phyloP scores from a whole-genome alignment of 768 basidiomycete genomes.

The Lactarius vividus region DNA sequence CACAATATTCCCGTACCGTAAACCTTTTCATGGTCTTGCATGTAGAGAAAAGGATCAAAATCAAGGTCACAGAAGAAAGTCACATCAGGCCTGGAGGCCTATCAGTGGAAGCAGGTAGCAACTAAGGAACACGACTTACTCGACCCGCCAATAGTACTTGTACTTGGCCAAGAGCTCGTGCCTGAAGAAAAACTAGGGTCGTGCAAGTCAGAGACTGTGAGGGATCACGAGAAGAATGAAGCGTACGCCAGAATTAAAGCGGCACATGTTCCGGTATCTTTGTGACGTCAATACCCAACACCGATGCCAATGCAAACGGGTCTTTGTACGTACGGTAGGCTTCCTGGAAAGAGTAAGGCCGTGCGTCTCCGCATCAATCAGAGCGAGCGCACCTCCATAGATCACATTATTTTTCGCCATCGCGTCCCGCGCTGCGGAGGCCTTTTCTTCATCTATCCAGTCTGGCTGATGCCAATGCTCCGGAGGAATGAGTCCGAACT shows the following conservation, averaged over 20 bases:
- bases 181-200: slow-evolving; percentile 51
- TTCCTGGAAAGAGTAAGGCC: slow-evolving; percentile 43
- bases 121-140: slow-evolving; percentile 36
- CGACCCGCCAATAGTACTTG: slow-evolving; percentile 52
- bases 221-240: not conserved
- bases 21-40: slow-evolving; percentile 54
- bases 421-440: slow-evolving; percentile 44
- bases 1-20: slow-evolving; percentile 43
- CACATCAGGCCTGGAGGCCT: slow-evolving; percentile 44
- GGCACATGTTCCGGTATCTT: slow-evolving; percentile 93
- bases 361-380: not conserved
- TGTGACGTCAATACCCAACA: slow-evolving; percentile 5
- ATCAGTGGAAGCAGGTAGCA: slow-evolving; percentile 2
- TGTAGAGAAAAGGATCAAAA: slow-evolving; percentile 56
- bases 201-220: not conserved
- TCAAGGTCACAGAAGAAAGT: slow-evolving; percentile 58
- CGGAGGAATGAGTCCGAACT: slow-evolving; percentile 75
- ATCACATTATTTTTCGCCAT: slow-evolving; percentile 60
- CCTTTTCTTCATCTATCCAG: slow-evolving; percentile 61
- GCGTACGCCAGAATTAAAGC: slow-evolving; percentile 87
- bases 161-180: slow-evolving; percentile 42
- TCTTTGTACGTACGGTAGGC: slow-evolving; percentile 56
- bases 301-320: not conserved
- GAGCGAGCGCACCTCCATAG: slow-evolving; percentile 43
- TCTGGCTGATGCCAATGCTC: slow-evolving; percentile 81